Percentiles rank a stretch among this genome's conserved stretches.
phyloP scores from a whole-genome alignment of 164 flowering plant genomes.

The Vitis rotundifolia region DNA sequence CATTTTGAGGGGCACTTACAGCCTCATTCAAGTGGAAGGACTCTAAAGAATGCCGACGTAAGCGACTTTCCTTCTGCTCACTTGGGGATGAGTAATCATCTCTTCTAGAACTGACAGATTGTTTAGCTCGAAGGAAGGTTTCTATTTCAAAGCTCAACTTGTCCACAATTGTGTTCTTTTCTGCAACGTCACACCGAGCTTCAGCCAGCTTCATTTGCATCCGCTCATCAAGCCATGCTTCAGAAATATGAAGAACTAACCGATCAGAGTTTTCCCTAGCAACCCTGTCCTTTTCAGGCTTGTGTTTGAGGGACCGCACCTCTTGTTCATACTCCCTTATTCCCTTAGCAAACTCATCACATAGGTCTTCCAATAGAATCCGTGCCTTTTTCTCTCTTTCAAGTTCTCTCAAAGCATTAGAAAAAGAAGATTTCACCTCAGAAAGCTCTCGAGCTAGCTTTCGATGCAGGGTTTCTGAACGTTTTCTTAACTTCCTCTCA shows the following conservation, averaged over 20 bases:
- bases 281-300: slow-evolving; percentile 30
- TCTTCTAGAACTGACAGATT: slow-evolving; percentile 8
- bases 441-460: slow-evolving; percentile 69
- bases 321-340: slow-evolving; percentile 73
- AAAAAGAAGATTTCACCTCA: slow-evolving; percentile 49
- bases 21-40: slow-evolving; percentile 62
- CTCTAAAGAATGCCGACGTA: slow-evolving; percentile 54
- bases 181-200: slow-evolving; percentile 23
- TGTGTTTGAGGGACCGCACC: slow-evolving; percentile 45
- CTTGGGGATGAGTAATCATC: slow-evolving; percentile 4
- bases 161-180: slow-evolving; percentile 49
- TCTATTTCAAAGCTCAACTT: slow-evolving; percentile 65
- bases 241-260: slow-evolving; percentile 71
- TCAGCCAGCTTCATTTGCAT: slow-evolving; percentile 64
- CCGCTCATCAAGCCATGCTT: slow-evolving; percentile 92
- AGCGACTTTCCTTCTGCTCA: slow-evolving; percentile 16
- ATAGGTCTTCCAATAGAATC: slow-evolving; percentile 64
- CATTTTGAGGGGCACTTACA: slow-evolving; percentile 60
- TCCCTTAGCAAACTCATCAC: slow-evolving; percentile 89
- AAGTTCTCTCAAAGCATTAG: slow-evolving; percentile 56
- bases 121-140: slow-evolving; percentile 61
- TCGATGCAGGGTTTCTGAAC: slow-evolving; percentile 64
- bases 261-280: slow-evolving; percentile 38
- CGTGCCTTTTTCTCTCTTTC: slow-evolving; percentile 68
- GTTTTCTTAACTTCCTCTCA: slow-evolving; percentile 68